Percentiles rank a stretch among this genome's conserved stretches.
These are phyloP conservation scores for Cladophialophora carrionii DNA, from an alignment of 2,329 filamentous ascomycete genomes.

Conservation along the genomic window DNA sequence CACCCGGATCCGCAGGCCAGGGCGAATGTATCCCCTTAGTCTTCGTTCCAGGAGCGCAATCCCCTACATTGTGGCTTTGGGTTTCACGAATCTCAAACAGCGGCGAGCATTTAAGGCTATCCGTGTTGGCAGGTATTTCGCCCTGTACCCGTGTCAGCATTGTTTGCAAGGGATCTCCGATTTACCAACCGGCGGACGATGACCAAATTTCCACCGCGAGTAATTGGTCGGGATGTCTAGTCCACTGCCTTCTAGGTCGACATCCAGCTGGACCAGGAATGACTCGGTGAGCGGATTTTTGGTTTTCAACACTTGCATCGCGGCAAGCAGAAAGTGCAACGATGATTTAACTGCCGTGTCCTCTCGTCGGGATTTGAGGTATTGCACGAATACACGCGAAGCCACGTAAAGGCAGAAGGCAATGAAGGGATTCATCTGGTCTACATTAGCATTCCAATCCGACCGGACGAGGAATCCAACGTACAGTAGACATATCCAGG, in stretches of 20 bases:
- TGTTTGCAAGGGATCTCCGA: background rate
- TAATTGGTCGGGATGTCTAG: constrained; percentile 40
- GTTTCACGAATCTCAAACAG: constrained; percentile 37
- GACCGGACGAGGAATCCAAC: constrained; percentile 44
- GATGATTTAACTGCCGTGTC: constrained; percentile 77
- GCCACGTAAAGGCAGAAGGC: constrained; percentile 97
- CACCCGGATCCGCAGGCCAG: constrained; percentile 6
- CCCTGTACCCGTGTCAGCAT: constrained; percentile 27
- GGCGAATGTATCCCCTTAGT: constrained; percentile 8
- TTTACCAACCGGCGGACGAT: constrained; percentile 28
- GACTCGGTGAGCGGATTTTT: constrained; percentile 92
- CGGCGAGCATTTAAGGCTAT: constrained; percentile 34
- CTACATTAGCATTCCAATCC: background rate
- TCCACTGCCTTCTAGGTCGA: constrained; percentile 72
- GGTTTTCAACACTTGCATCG: constrained; percentile 85
- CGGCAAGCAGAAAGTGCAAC: constrained; percentile 84
- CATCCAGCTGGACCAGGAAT: constrained; percentile 88
- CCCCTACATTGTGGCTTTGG: constrained; percentile 16
- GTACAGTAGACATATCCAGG: constrained; percentile 78
- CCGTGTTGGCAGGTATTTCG: constrained; percentile 36
- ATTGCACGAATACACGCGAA: constrained; percentile 91
- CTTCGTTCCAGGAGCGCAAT: background rate
- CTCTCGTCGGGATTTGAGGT: constrained; percentile 88
- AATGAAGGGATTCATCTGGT: constrained; percentile 90
- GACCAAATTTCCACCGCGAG: constrained; percentile 34